A percentile compares a stretch with the other conserved stretches of the same genome.
phyloP scores from a whole-genome alignment of 1,139 yeast species.

The Sugiyamaella xylanicola region DNA sequence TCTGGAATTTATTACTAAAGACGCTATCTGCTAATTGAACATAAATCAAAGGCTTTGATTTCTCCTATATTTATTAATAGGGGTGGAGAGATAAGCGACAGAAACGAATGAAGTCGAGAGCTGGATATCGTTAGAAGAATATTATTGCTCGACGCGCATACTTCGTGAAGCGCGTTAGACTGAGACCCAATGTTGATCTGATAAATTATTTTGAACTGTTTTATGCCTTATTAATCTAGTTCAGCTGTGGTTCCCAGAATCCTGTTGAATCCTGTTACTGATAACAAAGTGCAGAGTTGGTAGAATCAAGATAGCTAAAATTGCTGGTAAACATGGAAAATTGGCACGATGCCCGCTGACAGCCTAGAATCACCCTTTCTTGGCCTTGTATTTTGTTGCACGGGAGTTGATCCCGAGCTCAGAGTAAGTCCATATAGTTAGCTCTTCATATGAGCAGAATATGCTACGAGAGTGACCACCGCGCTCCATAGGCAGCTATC shows the following conservation, averaged over 20 bases:
- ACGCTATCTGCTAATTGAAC: too few relatives aligned
- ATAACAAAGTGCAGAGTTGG: too few relatives aligned
- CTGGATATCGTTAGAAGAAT: neutral
- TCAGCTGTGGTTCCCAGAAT: too few relatives aligned
- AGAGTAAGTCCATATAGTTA: too few relatives aligned
- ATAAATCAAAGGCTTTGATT: too few relatives aligned
- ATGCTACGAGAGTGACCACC: neutral
- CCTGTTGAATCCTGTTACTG: too few relatives aligned
- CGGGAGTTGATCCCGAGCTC: constrained; percentile 35
- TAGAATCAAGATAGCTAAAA: too few relatives aligned
- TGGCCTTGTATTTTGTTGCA: constrained; percentile 40
- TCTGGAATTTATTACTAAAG: too few relatives aligned
- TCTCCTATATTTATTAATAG: too few relatives aligned
- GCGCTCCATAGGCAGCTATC: too few relatives aligned
- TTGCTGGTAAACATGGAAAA: neutral
- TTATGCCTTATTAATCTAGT: too few relatives aligned
- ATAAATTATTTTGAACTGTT: too few relatives aligned
- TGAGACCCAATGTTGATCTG: neutral
- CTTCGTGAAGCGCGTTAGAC: constrained; percentile 15
- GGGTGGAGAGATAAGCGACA: neutral
- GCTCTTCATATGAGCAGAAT: neutral
- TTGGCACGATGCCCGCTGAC: neutral
- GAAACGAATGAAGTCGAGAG: neutral
- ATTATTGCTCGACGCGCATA: constrained; percentile 3
- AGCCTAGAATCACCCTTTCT: constrained; percentile 31